These are phyloP conservation scores for Glycine soja DNA, from an alignment of 306 rosid species.

Conservation along the genomic window DNA sequence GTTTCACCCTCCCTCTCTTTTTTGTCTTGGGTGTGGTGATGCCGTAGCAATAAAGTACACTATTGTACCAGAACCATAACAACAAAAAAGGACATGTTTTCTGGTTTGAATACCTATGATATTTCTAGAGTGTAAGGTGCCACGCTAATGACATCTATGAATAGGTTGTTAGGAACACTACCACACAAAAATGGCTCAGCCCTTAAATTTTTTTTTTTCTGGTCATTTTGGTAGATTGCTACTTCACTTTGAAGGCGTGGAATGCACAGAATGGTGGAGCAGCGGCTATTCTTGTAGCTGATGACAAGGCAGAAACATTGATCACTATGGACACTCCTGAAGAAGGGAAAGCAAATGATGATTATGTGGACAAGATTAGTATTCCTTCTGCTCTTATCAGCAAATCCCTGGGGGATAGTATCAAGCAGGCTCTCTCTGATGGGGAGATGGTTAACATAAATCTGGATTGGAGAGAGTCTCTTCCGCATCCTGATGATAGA, in stretches of 20 bases:
- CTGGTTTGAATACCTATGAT: neutral
- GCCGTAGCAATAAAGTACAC: neutral
- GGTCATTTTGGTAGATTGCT: conserved; percentile 74
- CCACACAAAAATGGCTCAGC: conserved; percentile 11
- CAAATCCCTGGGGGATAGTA: conserved; percentile 79
- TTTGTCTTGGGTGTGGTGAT: neutral
- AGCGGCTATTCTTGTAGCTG: conserved; percentile 95
- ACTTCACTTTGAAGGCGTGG: conserved; percentile 97
- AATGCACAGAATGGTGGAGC: conserved; percentile 96
- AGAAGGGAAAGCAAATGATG: conserved; percentile 67
- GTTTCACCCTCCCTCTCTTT: neutral
- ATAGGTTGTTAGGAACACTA: conserved; percentile 16
- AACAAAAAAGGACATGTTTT: neutral
- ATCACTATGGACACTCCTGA: conserved; percentile 99
- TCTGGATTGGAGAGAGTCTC: conserved; percentile 98
- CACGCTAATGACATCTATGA: neutral
- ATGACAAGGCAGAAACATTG: conserved; percentile 70
- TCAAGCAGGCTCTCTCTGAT: conserved; percentile 69
- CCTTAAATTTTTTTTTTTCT: conserved; percentile 19
- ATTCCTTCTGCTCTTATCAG: conserved; percentile 92
- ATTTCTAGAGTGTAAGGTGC: conserved; percentile 2
- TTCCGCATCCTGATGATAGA: conserved; percentile 97
- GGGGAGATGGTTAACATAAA: conserved; percentile 77
- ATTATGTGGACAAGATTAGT: conserved; percentile 73
- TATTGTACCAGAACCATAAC: neutral